Evolutionary conservation across 2,329 filamentous ascomycete genomes (phyloP).

Genomic region (Tetracladium maxilliforme): DNA sequence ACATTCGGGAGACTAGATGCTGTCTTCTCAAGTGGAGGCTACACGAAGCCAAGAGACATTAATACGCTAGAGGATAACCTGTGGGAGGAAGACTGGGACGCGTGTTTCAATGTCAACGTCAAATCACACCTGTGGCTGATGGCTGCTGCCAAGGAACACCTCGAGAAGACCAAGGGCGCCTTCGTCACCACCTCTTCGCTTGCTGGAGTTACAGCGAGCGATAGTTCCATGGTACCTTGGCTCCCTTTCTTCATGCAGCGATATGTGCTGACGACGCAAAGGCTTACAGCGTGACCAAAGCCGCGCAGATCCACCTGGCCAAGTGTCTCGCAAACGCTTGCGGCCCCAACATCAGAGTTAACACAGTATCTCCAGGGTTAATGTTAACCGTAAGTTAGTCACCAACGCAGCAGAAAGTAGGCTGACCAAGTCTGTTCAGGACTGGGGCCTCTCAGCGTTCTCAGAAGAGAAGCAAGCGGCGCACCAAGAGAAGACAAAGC

Average conservation of each 20-base stretch:
- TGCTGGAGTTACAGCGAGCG: conserved; percentile 47
- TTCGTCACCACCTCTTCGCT: conserved; percentile 52
- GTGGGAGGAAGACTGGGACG: conserved; percentile 44
- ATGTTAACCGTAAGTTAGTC: conserved; percentile 25
- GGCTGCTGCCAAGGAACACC: conserved; percentile 33
- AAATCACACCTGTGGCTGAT: conserved; percentile 47
- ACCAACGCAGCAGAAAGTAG: conserved; percentile 8
- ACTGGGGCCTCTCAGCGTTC: conserved; percentile 38
- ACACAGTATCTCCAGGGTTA: conserved; percentile 39
- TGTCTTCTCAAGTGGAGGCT: conserved; percentile 60
- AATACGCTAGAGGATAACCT: conserved; percentile 33
- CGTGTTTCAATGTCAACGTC: conserved; percentile 44
- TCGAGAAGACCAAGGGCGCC: conserved; percentile 39
- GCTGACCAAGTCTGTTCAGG: conserved; percentile 15
- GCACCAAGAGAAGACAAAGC: background rate
- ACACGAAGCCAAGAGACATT: conserved; percentile 30
- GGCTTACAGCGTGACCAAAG: conserved; percentile 68
- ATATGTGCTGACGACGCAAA: conserved; percentile 8
- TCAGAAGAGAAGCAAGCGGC: conserved; percentile 1
- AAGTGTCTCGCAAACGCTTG: conserved; percentile 37
- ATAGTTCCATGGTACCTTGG: conserved; percentile 36
- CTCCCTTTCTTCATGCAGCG: background rate
- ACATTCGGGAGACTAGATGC: conserved; percentile 60
- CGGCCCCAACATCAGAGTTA: conserved; percentile 41
- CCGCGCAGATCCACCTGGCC: conserved; percentile 48